These are phyloP conservation scores for Hamamelis virginiana DNA, from an alignment of 164 flowering plant species.

Conservation along the genomic window DNA sequence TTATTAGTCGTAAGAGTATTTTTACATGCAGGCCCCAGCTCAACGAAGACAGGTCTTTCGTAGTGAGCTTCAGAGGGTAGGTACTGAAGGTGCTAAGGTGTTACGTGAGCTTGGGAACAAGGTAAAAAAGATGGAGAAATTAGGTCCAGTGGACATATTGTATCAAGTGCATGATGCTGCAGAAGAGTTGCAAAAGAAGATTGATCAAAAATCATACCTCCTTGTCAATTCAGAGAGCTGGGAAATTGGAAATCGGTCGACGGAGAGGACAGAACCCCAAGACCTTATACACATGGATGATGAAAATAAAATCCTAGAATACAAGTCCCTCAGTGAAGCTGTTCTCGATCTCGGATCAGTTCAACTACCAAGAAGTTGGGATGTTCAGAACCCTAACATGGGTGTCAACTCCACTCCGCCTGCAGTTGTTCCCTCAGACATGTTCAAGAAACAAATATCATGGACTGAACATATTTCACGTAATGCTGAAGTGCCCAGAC, in stretches of 20 bases:
- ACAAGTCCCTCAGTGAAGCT: conserved; percentile 67
- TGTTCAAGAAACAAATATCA: conserved; percentile 41
- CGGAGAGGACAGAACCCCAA: conserved; percentile 33
- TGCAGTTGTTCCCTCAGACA: conserved; percentile 24
- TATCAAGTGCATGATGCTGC: conserved; percentile 79
- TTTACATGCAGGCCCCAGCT: conserved; percentile 65
- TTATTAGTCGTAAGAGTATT: not conserved
- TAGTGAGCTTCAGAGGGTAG: conserved; percentile 66
- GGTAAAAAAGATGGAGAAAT: conserved; percentile 77
- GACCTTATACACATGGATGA: conserved; percentile 31
- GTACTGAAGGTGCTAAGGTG: conserved; percentile 79
- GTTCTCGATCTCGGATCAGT: conserved; percentile 47
- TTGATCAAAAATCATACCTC: conserved; percentile 80
- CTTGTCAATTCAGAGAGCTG: conserved; percentile 77
- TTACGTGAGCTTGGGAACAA: conserved; percentile 79
- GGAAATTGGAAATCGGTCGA: conserved; percentile 62
- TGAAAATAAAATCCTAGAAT: conserved; percentile 28
- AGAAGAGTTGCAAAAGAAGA: conserved; percentile 72
- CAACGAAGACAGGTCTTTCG: conserved; percentile 66
- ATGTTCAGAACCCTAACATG: conserved; percentile 11
- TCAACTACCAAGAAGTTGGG: conserved; percentile 30
- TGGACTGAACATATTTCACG: conserved; percentile 55
- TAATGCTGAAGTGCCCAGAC: conserved; percentile 20
- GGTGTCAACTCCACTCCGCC: conserved; percentile 24
- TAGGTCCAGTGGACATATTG: conserved; percentile 53